Base-by-base conservation (phyloP, 768 basidiomycete species). In the Aureoboletus auriporus region DNA sequence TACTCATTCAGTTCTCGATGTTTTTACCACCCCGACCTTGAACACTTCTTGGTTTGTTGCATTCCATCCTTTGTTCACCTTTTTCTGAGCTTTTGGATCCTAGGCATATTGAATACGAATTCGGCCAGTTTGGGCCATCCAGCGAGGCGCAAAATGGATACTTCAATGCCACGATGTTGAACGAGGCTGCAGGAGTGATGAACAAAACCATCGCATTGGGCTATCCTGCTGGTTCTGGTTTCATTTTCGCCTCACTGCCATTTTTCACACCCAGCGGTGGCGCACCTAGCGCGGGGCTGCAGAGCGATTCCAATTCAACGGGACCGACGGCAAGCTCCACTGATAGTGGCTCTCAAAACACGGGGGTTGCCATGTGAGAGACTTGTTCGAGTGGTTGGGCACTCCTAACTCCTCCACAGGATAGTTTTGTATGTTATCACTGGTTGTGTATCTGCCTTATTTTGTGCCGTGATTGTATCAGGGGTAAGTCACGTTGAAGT, bases 361-460 rank as follows among this genome's bases (percentile, higher is more conserved):
- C 84, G 3, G 78, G 82, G 14, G 69, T 93, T 31, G 89, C 93
- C 1, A 94, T 95, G 93, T 85, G 58, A 58, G 77, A 55, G 28
- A n/a, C 34, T 45, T 50, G 13, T 41, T 39, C 42, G 17, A 38
- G 46, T 47, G 39, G 26, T 17, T 50, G 23, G 34, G 26, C 26
- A 11, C 14, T 43, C 29, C 40, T 66, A 42, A 62, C 40, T 5
- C 36, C n/a, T 46, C 36, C 33, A 17, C 33, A 66, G 89, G 89
- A 86, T 91, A 47, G 76, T 91, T 27, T 71, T 91, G 16, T 95
- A 95, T 62, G 81, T 82, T 4, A 91, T 95, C 56, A 93, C 91
- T 1, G 93, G 90, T 5, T 84, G 88, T 54, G 91, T 97, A 34
- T 89, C 89, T 20, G 80, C 82, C 23, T 72, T 93, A 17, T 94